A percentile compares a stretch with the other conserved stretches of the same genome.
Evolutionary conservation across 768 basidiomycete species (phyloP).

Genomic region (Trametes villosa): DNA sequence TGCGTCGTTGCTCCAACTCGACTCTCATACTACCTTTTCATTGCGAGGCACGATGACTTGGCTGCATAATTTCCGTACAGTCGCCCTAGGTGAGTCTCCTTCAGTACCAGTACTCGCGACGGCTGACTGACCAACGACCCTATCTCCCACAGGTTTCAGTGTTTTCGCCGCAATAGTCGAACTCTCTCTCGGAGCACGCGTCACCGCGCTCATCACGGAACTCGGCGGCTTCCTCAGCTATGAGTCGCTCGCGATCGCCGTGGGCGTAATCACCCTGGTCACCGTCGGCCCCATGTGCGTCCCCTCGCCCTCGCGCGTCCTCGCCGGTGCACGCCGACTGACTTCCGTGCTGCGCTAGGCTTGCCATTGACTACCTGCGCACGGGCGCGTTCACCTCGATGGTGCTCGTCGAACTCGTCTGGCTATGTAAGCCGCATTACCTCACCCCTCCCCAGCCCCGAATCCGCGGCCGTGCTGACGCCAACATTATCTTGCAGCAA

Average conservation of each 20-base stretch:
- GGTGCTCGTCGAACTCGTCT: constrained; percentile 35
- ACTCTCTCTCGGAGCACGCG: constrained; percentile 13
- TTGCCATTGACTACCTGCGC: constrained; percentile 32
- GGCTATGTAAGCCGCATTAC: constrained; percentile 25
- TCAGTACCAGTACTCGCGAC: neutral
- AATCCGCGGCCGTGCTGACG: neutral
- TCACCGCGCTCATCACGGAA: constrained; percentile 10
- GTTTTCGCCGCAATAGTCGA: constrained; percentile 18
- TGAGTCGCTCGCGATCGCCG: constrained; percentile 26
- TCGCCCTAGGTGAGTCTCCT: constrained; percentile 17
- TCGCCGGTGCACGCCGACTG: neutral
- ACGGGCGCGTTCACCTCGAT: constrained; percentile 36
- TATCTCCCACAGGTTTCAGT: constrained; percentile 3
- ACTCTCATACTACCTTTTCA: neutral
- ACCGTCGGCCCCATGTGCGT: constrained; percentile 28
- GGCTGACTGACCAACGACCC: too few species aligned
- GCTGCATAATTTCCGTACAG: constrained; percentile 18
- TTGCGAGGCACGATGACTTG: constrained; percentile 1
- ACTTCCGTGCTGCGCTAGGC: constrained; percentile 11
- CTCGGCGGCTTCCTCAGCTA: constrained; percentile 19
- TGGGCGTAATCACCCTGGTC: constrained; percentile 26
- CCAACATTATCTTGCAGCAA: constrained; percentile 12
- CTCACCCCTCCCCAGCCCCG: neutral
- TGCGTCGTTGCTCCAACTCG: too few species aligned
- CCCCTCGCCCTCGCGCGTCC: too few species aligned